Base-by-base conservation (phyloP, 169 alveolate species). In the Babesia ovata region DNA sequence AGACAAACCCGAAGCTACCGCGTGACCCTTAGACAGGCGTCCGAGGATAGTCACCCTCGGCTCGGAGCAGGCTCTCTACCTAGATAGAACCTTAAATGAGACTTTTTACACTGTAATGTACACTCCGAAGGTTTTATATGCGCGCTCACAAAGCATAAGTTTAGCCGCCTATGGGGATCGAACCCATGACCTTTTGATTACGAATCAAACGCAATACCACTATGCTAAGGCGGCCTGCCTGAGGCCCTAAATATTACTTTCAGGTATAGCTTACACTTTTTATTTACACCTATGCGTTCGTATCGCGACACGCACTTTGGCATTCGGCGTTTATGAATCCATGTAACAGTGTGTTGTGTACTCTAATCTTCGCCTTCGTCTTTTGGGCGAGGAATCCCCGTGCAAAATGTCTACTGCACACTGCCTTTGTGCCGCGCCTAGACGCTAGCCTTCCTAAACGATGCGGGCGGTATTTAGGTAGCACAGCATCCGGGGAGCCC, bases 141-240 rank as follows among this genome's bases (percentile, higher is more conserved):
- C 39, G 10, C 6, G 39, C 6, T 6, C 39, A 6, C 6, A 6
- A 6, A 33, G 39, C 39, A 33, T 33, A 33, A 33, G 70, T 12
- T 29, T 63, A 90, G 94, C 94, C 94, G 91, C 85, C 92, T 90
- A 90, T 86, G 94, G 94, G 94, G 78, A 49, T 90, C 94, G 94
- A 90, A 90, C 94, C 94, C 94, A 86, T 90, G 94, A 90, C 90
- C 94, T 86, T 90, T 90, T 90, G 94, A 90, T 90, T 90, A 90
- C 94, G 94, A 90, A 90, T 90, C 94, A 90, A 90, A 90, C 86
- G 94, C 94, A 90, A 76, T 90, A 90, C 94, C 94, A 70, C 94
- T 90, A 77, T 90, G 94, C 94, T 90, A 90, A 90, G 90, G 72
- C 91, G 94, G 94, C 94, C 74, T 71, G 45, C 65, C 50, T 44